Base-by-base conservation (phyloP, 1,284 basidiomycete genomes). In the Trametes pubescens region DNA sequence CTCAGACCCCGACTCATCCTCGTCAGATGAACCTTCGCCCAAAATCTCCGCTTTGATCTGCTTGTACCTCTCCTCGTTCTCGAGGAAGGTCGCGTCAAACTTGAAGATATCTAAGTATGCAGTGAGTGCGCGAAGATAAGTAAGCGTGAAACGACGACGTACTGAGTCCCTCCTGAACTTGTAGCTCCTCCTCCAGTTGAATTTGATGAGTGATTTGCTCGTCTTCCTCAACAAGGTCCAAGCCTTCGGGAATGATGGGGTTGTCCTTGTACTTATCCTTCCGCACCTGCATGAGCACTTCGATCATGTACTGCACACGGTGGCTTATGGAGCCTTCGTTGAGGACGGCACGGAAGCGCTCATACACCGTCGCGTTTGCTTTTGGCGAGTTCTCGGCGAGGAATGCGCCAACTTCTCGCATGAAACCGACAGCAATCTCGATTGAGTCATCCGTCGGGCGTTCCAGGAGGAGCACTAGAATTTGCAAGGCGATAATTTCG, bases 211-310 rank as follows among this genome's bases (percentile, higher is more conserved):
- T 99, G 63, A 99, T 97, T 74, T 93, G 96, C 72, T 98, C 96
- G 32, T 99, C 97, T 74, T 99, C 97, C 72, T 99, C 95, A 0
- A 99, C 98, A 35, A 99, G 79, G 75, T 99, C 98, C 73, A 99
- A 78, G 0, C 95, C 95, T 74, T 99, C 96, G 1, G 94, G 91
- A 51, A 99, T 80, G 67, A 94, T 88, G 22, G 96, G 96, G 76
- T 99, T 98, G 77, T 99, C 97, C 83, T 98, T 98, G 85, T 95
- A 99, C 78, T 94, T 95, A 82, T 99, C 98, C 80, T 98, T 97
- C 69, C 97, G 86, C 11, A 98, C 94, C 78, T 98, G 96, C 92
- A 98, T 98, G 57, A 98, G 83, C 5, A 99, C 97, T 79, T 99
- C 98, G 73, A 99, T 96, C 98, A 99, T 99, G 80, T 98, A 99